Percentiles rank a stretch among this genome's conserved stretches.
Conservation (phyloP, 768 basidiomycete genomes). For the Leccinellum rugosiceps region DNA sequence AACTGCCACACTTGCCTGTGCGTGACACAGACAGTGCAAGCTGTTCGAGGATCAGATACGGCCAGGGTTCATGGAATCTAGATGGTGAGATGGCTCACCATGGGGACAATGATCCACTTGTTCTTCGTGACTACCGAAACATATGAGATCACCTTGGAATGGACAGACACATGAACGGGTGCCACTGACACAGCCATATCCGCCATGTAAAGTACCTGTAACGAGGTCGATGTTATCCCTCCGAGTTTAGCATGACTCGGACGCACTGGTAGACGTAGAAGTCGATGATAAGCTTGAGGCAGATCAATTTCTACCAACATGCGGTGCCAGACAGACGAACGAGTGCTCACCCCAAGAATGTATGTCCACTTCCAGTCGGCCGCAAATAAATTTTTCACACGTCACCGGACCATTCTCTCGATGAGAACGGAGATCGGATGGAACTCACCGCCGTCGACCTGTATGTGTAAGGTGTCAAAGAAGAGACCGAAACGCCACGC, state of each 20-base stretch:
- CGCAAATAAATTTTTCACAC: neutral
- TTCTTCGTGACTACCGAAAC: conserved; percentile 14
- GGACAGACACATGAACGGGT: neutral
- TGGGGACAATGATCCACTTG: conserved; percentile 15
- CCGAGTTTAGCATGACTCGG: neutral
- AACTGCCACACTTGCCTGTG: conserved; percentile 11
- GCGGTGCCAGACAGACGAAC: neutral
- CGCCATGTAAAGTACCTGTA: conserved; percentile 29
- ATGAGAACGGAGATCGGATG: neutral
- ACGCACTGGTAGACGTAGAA: conserved; percentile 27
- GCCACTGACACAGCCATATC: conserved; percentile 27
- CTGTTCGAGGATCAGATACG: conserved; percentile 7
- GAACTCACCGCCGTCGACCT: conserved; percentile 21
- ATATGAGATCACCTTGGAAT: conserved; percentile 1
- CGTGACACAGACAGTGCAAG: conserved; percentile 17
- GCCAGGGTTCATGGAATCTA: neutral
- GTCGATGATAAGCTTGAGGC: conserved; percentile 22
- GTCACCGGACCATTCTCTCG: neutral
- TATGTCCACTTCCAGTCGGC: conserved; percentile 14
- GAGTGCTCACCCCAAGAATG: conserved; percentile 21
- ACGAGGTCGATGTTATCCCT: neutral
- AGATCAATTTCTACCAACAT: conserved; percentile 1
- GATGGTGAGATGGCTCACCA: conserved; percentile 8
- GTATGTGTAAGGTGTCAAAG: neutral
- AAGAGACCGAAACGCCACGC: neutral